Conservation (phyloP, 129 eudicot genomes). For the Logfia minima region DNA sequence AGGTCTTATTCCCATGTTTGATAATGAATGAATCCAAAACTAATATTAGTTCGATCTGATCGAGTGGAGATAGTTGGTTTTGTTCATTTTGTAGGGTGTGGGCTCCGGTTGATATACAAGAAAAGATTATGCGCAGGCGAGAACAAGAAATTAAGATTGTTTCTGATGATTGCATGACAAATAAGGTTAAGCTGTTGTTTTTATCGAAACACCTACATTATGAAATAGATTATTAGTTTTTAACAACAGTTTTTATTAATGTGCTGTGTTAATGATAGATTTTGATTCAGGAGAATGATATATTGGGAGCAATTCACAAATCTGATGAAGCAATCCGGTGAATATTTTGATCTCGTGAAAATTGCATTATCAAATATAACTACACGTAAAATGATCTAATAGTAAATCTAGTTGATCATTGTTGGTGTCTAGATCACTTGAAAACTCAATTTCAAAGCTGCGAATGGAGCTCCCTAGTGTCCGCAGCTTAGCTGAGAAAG, state of each 20-base stretch:
- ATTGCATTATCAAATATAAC: slow-evolving; percentile 1
- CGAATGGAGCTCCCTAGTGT: slow-evolving; percentile 49
- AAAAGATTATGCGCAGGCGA: slow-evolving; percentile 29
- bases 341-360: slow-evolving; percentile 12
- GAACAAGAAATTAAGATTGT: slow-evolving; percentile 41
- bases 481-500: slow-evolving; percentile 28
- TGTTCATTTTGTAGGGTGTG: slow-evolving; percentile 40
- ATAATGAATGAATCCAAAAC: not conserved
- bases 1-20: slow-evolving; percentile 33
- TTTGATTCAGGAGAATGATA: slow-evolving; percentile 41
- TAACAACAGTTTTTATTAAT: not conserved
- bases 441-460: slow-evolving; percentile 44
- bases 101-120: slow-evolving; percentile 45
- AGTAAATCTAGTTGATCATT: slow-evolving; percentile 16
- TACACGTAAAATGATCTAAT: slow-evolving; percentile 11
- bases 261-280: slow-evolving; percentile 14
- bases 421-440: slow-evolving; percentile 44
- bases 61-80: not conserved
- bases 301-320: slow-evolving; percentile 50
- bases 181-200: slow-evolving; percentile 39
- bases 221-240: not conserved
- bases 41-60: not conserved
- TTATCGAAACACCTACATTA: not conserved
- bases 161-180: slow-evolving; percentile 43
- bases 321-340: slow-evolving; percentile 65